Evolutionary conservation across 2,329 filamentous ascomycete species (phyloP).

Genomic region (Zalaria obscura): DNA sequence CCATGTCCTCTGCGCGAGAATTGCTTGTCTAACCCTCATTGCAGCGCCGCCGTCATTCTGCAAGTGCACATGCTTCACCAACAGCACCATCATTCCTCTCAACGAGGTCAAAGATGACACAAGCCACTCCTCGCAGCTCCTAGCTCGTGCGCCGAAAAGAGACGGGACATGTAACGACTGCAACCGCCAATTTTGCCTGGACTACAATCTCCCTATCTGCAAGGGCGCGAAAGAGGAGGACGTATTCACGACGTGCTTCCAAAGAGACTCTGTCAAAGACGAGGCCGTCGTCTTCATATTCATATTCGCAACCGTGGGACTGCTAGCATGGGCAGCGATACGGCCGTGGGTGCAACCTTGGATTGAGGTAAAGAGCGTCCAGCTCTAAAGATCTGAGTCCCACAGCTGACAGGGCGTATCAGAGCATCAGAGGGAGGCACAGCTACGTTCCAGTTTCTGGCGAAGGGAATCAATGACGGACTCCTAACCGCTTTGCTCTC

Average conservation of each 20-base stretch:
- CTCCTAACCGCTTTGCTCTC: neutral
- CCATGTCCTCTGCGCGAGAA: neutral
- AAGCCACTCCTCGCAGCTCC: slow-evolving; percentile 6
- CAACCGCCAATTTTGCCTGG: slow-evolving; percentile 52
- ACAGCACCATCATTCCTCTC: slow-evolving; percentile 54
- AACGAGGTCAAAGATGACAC: slow-evolving; percentile 16
- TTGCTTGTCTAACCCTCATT: neutral
- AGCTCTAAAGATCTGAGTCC: neutral
- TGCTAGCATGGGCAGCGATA: slow-evolving; percentile 45
- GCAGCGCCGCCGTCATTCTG: slow-evolving; percentile 48
- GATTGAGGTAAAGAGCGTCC: slow-evolving; percentile 30
- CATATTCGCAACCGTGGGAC: slow-evolving; percentile 45
- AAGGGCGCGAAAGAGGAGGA: slow-evolving; percentile 50
- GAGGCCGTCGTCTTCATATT: slow-evolving; percentile 52
- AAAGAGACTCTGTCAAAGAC: slow-evolving; percentile 54
- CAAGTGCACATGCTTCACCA: slow-evolving; percentile 57
- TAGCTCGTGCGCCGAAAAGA: slow-evolving; percentile 9
- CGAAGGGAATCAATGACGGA: slow-evolving; percentile 5
- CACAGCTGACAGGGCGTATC: neutral
- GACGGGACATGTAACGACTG: slow-evolving; percentile 48
- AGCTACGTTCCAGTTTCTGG: slow-evolving; percentile 34
- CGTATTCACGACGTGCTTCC: slow-evolving; percentile 53
- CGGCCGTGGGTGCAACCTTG: slow-evolving; percentile 46
- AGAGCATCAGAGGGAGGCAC: slow-evolving; percentile 34
- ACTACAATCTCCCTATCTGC: slow-evolving; percentile 48